A percentile compares a stretch with the other conserved stretches of the same genome.
phyloP scores from a whole-genome alignment of 2,329 filamentous ascomycete species.

The Botrytis tulipae region DNA sequence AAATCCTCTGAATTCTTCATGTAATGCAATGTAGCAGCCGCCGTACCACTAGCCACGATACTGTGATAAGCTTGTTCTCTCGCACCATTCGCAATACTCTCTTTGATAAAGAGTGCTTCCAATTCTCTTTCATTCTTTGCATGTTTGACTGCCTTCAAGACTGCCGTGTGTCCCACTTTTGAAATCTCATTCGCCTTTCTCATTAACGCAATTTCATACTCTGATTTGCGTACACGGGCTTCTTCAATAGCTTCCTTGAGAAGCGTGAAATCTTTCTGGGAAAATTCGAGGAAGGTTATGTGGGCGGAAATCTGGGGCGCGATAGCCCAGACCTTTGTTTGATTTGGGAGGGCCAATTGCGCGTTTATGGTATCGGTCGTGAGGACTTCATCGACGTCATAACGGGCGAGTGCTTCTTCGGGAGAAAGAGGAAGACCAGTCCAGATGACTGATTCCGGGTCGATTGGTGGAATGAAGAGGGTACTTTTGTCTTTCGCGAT shows the following conservation, averaged over 20 bases:
- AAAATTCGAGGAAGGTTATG: conserved; percentile 69
- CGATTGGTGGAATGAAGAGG: conserved; percentile 86
- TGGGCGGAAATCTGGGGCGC: conserved; percentile 71
- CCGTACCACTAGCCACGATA: conserved; percentile 78
- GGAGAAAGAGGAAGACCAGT: conserved; percentile 78
- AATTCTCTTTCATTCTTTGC: conserved; percentile 79
- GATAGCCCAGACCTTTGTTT: conserved; percentile 67
- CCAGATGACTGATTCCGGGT: conserved; percentile 91
- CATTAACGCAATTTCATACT: conserved; percentile 71
- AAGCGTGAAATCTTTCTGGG: conserved; percentile 56
- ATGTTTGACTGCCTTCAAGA: conserved; percentile 58
- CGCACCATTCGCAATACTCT: conserved; percentile 71
- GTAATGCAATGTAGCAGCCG: conserved; percentile 86
- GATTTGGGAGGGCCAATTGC: conserved; percentile 47
- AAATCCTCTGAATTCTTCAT: conserved; percentile 73
- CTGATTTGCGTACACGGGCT: conserved; percentile 69
- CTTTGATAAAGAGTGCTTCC: conserved; percentile 74
- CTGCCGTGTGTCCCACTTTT: conserved; percentile 61
- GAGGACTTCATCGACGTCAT: conserved; percentile 77
- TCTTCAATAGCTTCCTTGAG: conserved; percentile 65
- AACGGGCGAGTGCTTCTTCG: conserved; percentile 71
- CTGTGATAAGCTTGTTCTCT: conserved; percentile 84
- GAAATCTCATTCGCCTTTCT: conserved; percentile 70
- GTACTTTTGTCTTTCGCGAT: conserved; percentile 70
- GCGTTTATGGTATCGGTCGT: conserved; percentile 72